Base-by-base conservation (phyloP, 2,329 filamentous ascomycete genomes). In the Diaporthe nobilis region DNA sequence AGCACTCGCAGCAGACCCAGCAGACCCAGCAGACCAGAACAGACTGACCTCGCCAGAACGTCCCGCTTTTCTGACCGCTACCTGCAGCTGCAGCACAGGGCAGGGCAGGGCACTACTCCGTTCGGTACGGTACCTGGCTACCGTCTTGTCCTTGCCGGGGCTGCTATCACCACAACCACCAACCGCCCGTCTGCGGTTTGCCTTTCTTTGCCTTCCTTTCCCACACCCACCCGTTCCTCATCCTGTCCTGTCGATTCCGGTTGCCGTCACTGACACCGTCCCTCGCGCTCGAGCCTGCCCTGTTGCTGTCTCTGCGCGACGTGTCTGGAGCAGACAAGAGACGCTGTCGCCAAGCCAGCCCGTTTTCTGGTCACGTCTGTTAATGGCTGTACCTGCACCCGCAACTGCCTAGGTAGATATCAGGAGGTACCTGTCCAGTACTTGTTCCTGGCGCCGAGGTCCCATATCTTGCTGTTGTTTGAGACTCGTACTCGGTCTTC, bases 11-110 rank as follows among this genome's bases (percentile, higher is more conserved):
- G 63, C 63, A 53, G 63, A 68, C 63, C 63, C 63, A 68, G 63
- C 63, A 68, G 63, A 67, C 61, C 61, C 60, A 63, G 60, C 60
- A 63, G 60, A 20, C 13, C 22, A n/a, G 44, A 51, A 49, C 42
- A 67, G 61, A 51, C 63, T 68, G 44, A 68, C 63, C 63, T 53
- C 47, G 47, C 63, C 47, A 68, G 28, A 17, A 13, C 47, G 63
- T 49, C 47, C 63, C 63, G 47, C 63, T 68, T 68, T 68, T 68
- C 47, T 68, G 63, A 68, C 63, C 63, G 63, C 63, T 53, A 68
- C 63, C 63, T 68, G 63, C 63, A 68, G 47, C 47, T 68, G 60
- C 60, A 65, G 39, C 39, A 34, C 58, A 61, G 58, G 58, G 53
- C 53, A 57, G 53, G 13, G 17, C 25, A 57, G 28, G 15, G 20